These are phyloP conservation scores for Dorcoceras hygrometricum DNA, from an alignment of 257 asterid species.

Conservation along the genomic window DNA sequence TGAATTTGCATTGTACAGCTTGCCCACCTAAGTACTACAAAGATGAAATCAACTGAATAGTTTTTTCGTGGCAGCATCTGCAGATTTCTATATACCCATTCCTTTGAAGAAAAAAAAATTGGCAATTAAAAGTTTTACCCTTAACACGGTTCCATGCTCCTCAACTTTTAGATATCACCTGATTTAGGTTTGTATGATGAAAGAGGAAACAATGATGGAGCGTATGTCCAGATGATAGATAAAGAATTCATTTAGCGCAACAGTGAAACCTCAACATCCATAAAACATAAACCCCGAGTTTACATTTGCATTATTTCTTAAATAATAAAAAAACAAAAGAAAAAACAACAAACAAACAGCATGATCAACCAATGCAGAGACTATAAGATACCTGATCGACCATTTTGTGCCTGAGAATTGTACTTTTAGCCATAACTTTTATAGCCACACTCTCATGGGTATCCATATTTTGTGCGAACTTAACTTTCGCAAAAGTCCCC, in stretches of 20 bases:
- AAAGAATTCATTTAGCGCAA: conserved; percentile 1
- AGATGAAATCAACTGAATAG: too few species aligned
- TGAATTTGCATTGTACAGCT: not conserved
- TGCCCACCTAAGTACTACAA: not conserved
- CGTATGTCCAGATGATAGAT: not conserved
- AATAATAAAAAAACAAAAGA: not conserved
- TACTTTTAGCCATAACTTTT: conserved; percentile 80
- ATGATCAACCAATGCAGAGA: conserved; percentile 10
- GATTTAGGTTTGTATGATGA: not conserved
- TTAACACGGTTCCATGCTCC: not conserved
- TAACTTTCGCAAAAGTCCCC: conserved; percentile 93
- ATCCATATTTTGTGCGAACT: conserved; percentile 72
- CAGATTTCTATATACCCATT: not conserved
- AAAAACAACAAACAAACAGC: not conserved
- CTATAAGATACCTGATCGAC: conserved; percentile 66
- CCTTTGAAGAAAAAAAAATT: not conserved
- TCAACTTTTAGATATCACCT: not conserved
- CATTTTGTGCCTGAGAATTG: conserved; percentile 87
- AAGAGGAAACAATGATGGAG: conserved; percentile 1
- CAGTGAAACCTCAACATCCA: conserved; percentile 1
- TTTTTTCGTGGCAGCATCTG: not conserved
- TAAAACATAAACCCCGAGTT: not conserved
- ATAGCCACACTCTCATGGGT: conserved; percentile 77
- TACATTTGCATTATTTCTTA: conserved; percentile 4
- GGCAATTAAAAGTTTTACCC: not conserved